These are phyloP conservation scores for Ulvella scutata DNA, from an alignment of 139 green algal genomes.

Conservation along the genomic window DNA sequence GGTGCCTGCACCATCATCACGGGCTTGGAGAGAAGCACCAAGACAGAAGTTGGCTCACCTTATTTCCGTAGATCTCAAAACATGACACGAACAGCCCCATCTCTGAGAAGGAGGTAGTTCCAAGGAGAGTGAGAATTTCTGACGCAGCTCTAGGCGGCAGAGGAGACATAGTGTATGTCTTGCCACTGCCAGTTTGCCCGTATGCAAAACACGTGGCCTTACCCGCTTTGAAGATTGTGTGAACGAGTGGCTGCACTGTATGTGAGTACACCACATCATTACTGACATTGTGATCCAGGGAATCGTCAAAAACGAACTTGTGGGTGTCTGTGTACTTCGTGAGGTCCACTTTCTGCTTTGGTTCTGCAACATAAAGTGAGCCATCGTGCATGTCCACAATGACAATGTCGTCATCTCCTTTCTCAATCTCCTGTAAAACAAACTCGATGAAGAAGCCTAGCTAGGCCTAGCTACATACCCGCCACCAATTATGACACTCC, in stretches of 20 bases:
- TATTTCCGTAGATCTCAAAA: slow-evolving; percentile 98
- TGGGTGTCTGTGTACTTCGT: slow-evolving; percentile 62
- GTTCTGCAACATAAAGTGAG: slow-evolving; percentile 67
- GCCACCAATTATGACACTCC: not conserved
- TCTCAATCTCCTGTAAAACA: slow-evolving; percentile 44
- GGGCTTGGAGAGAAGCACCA: too few relatives aligned
- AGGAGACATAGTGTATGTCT: slow-evolving; percentile 94
- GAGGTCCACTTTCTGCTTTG: slow-evolving; percentile 74
- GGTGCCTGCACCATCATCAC: too few relatives aligned
- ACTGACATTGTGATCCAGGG: slow-evolving; percentile 66
- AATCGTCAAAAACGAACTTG: slow-evolving; percentile 88
- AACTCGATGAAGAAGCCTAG: not conserved
- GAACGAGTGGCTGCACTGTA: slow-evolving; percentile 83
- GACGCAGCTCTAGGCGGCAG: slow-evolving; percentile 72
- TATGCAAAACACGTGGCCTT: slow-evolving; percentile 96
- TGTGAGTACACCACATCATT: slow-evolving; percentile 83
- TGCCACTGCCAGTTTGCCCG: slow-evolving; percentile 84
- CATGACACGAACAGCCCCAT: slow-evolving; percentile 56
- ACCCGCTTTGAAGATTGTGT: slow-evolving; percentile 66
- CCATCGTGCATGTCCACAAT: slow-evolving; percentile 36
- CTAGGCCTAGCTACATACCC: not conserved
- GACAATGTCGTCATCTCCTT: slow-evolving; percentile 79
- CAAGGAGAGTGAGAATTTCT: slow-evolving; percentile 74
- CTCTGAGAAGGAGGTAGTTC: slow-evolving; percentile 21
- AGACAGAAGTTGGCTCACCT: too few relatives aligned